Conservation (phyloP, 495 filamentous ascomycete species). For the Tuber magnatum region DNA sequence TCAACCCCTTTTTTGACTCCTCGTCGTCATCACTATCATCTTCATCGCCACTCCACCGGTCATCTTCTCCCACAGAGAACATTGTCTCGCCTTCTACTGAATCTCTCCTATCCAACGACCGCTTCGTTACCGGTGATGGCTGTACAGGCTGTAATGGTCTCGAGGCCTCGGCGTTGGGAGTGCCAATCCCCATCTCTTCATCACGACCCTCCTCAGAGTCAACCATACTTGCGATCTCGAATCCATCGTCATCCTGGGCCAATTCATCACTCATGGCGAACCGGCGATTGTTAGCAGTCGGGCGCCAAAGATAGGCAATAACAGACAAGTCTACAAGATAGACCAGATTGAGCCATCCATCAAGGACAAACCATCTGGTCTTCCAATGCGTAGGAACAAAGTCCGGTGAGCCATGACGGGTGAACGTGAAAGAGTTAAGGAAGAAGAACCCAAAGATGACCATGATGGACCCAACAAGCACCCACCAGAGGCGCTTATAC, state of each 20-base stretch:
- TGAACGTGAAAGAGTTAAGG: conserved; percentile 90
- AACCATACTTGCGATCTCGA: conserved; percentile 90
- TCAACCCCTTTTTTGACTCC: conserved; percentile 32
- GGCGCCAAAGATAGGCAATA: conserved; percentile 94
- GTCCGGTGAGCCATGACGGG: conserved; percentile 68
- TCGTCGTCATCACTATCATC: conserved; percentile 27
- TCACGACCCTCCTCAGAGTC: conserved; percentile 58
- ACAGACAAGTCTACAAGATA: conserved; percentile 88
- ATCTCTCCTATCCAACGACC: conserved; percentile 35
- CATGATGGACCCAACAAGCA: conserved; percentile 81
- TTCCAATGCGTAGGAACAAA: conserved; percentile 96
- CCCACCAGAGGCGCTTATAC: conserved; percentile 99
- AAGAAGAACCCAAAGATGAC: conserved; percentile 96
- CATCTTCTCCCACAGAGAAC: conserved; percentile 39
- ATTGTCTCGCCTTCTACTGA: conserved; percentile 37
- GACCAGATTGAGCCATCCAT: conserved; percentile 95
- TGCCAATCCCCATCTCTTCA: conserved; percentile 42
- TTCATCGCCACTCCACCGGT: conserved; percentile 39
- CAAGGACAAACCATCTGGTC: conserved; percentile 91
- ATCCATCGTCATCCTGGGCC: conserved; percentile 96
- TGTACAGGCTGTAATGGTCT: conserved; percentile 21
- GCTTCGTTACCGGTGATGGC: conserved; percentile 11
- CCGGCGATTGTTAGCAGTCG: conserved; percentile 89
- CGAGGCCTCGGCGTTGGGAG: conserved; percentile 6
- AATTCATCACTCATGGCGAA: conserved; percentile 99